phyloP scores from a whole-genome alignment of 2,329 filamentous ascomycete species.

The Rhynchosporium secalis region DNA sequence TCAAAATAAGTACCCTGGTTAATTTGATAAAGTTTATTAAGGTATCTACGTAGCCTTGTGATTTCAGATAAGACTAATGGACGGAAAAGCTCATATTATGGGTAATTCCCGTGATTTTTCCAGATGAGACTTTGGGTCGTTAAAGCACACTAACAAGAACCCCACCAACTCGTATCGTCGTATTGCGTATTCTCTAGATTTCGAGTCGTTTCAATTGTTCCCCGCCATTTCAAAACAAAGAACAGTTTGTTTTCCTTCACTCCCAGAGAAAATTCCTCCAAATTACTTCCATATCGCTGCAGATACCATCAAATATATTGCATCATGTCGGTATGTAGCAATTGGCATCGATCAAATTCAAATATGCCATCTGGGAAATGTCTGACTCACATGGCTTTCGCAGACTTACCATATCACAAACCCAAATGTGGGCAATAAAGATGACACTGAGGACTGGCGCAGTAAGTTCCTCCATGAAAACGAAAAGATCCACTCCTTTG shows the following conservation, averaged over 20 bases:
- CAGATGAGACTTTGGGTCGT: too few relatives aligned
- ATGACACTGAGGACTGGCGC: constrained; percentile 76
- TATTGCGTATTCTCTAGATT: not conserved
- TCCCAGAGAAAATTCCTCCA: not conserved
- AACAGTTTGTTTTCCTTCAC: not conserved
- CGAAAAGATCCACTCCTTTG: not conserved
- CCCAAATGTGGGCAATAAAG: constrained; percentile 73
- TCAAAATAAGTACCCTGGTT: too few relatives aligned
- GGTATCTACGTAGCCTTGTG: too few relatives aligned
- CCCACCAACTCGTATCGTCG: constrained; percentile 6
- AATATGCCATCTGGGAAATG: not conserved
- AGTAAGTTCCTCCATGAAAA: constrained; percentile 52
- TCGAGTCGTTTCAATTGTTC: constrained; percentile 5
- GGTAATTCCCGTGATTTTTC: too few relatives aligned
- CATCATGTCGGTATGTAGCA: constrained; percentile 13
- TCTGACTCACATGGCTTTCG: constrained; percentile 27
- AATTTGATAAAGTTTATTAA: too few relatives aligned
- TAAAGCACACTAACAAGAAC: not conserved
- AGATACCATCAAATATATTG: not conserved
- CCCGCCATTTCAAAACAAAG: constrained; percentile 14
- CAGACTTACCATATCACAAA: constrained; percentile 74
- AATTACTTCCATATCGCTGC: not conserved
- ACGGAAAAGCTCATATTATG: too few relatives aligned
- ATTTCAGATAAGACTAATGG: too few relatives aligned
- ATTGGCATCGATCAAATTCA: not conserved